phyloP scores from a whole-genome alignment of 148 eudicot species.

The Rheum nobile region DNA sequence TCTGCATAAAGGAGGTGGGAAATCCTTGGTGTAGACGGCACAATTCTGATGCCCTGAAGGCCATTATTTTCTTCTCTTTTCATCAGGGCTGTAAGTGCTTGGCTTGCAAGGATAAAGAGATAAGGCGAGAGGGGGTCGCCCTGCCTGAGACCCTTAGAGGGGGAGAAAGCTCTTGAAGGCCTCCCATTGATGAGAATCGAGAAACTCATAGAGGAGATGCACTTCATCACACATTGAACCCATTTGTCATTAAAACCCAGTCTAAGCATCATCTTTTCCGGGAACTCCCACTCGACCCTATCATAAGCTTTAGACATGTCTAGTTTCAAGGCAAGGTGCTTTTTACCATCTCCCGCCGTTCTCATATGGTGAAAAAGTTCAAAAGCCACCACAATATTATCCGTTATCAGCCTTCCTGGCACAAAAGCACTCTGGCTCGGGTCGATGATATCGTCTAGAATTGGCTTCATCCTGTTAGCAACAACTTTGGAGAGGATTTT shows the following conservation, averaged over 20 bases:
- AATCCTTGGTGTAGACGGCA: not conserved
- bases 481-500: not conserved
- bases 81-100: not conserved
- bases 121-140: slow-evolving; percentile 7
- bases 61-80: not conserved
- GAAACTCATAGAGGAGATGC: not conserved
- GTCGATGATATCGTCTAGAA: not conserved
- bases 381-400: not conserved
- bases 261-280: not conserved
- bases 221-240: not conserved
- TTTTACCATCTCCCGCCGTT: not conserved
- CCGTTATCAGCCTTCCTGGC: not conserved
- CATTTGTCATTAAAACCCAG: not conserved
- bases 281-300: not conserved
- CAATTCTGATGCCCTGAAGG: not conserved
- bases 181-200: not conserved
- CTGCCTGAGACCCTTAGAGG: not conserved
- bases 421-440: not conserved
- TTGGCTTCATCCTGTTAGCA: not conserved
- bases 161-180: not conserved
- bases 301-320: slow-evolving; percentile 6
- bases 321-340: not conserved
- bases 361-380: not conserved
- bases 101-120: not conserved
- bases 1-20: not conserved